phyloP scores from a whole-genome alignment of 148 eudicot species.

The Nepenthes mirabilis region DNA sequence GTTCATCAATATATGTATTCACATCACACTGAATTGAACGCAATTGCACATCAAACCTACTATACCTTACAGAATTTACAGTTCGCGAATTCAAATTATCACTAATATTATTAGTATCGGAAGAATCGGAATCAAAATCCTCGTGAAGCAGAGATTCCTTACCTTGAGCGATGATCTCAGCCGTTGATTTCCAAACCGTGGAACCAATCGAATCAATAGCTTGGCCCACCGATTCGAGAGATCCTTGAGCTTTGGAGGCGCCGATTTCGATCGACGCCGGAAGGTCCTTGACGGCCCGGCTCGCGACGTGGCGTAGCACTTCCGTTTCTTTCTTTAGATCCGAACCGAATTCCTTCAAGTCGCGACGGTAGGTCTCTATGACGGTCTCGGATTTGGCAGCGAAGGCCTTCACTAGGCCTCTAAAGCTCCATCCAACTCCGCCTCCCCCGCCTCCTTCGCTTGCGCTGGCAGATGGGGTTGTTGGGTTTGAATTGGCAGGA shows the following conservation, averaged over 20 bases:
- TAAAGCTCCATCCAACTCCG: conserved; percentile 34
- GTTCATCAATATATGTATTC: conserved; percentile 33
- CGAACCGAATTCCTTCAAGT: conserved; percentile 43
- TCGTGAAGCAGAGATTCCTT: conserved; percentile 20
- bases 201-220: conserved; percentile 20
- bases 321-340: conserved; percentile 43
- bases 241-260: conserved; percentile 31
- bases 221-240: conserved; percentile 20
- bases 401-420: conserved; percentile 33
- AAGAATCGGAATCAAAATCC: neutral
- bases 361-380: conserved; percentile 40
- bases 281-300: conserved; percentile 58
- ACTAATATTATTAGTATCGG: neutral
- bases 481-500: conserved; percentile 6
- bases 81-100: neutral
- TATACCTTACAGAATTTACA: conserved; percentile 16
- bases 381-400: conserved; percentile 47
- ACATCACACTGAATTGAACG: conserved; percentile 30
- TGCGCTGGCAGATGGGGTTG: conserved; percentile 10
- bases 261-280: conserved; percentile 43
- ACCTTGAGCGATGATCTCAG: conserved; percentile 34
- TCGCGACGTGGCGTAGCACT: conserved; percentile 34
- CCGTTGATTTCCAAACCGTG: conserved; percentile 42
- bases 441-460: neutral
- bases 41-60: conserved; percentile 40